Conservation (phyloP, 2,329 filamentous ascomycete species). For the Colletotrichum sp. region DNA sequence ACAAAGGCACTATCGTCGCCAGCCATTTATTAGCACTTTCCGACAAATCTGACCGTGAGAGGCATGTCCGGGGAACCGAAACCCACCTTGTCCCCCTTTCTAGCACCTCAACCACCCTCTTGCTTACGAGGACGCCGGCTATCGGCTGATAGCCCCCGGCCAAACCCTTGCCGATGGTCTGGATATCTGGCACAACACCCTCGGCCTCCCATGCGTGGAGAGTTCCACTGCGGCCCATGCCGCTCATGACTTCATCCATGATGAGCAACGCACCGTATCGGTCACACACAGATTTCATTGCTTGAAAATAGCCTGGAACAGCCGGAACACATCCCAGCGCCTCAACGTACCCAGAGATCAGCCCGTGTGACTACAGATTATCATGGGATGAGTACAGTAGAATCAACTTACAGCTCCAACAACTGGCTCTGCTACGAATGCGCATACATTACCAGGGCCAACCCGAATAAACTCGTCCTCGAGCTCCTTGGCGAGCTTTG, state of each 20-base stretch:
- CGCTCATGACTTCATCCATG: slow-evolving; percentile 53
- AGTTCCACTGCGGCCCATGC: slow-evolving; percentile 10
- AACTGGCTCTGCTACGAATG: slow-evolving; percentile 76
- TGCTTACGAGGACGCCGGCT: slow-evolving; percentile 55
- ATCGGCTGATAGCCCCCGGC: slow-evolving; percentile 61
- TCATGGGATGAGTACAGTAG: not conserved
- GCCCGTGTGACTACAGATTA: not conserved
- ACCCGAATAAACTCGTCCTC: slow-evolving; percentile 69
- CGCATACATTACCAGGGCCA: slow-evolving; percentile 70
- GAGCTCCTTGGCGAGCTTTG: slow-evolving; percentile 65
- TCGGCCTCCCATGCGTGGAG: slow-evolving; percentile 27
- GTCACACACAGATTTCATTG: slow-evolving; percentile 67
- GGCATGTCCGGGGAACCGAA: not conserved
- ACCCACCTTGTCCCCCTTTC: slow-evolving; percentile 43
- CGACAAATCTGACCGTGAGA: slow-evolving; percentile 19
- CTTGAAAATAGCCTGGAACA: slow-evolving; percentile 66
- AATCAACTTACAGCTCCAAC: slow-evolving; percentile 67
- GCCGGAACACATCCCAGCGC: slow-evolving; percentile 68
- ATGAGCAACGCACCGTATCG: slow-evolving; percentile 70
- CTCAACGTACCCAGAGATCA: slow-evolving; percentile 32
- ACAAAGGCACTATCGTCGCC: slow-evolving; percentile 44
- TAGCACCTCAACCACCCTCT: slow-evolving; percentile 54
- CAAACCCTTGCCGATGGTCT: slow-evolving; percentile 64
- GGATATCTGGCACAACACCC: slow-evolving; percentile 52
- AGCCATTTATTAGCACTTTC: not conserved